Evolutionary conservation across 2,329 filamentous ascomycete species (phyloP).

Genomic region (Mycosphaerelloides madeirae): DNA sequence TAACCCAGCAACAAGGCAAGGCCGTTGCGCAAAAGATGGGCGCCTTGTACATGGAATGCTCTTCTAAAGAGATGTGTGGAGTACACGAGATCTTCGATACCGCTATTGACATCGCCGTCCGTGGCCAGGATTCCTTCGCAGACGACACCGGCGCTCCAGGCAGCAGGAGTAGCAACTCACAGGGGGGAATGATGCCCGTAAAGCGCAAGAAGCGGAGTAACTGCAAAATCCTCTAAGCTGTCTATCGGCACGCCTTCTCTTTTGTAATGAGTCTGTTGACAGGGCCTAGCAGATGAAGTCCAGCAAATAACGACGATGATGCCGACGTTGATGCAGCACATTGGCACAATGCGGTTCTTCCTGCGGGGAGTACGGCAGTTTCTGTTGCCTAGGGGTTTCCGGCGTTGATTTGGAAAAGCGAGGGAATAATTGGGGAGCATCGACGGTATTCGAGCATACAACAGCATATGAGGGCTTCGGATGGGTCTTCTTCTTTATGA

Average conservation of each 20-base stretch:
- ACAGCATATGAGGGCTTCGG: slow-evolving; percentile 1
- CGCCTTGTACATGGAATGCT: slow-evolving; percentile 95
- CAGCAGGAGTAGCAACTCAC: slow-evolving; percentile 35
- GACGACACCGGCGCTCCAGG: slow-evolving; percentile 41
- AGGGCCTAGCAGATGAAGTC: slow-evolving; percentile 2
- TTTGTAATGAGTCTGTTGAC: neutral
- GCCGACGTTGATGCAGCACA: slow-evolving; percentile 7
- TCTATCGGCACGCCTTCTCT: too few species aligned
- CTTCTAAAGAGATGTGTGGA: slow-evolving; percentile 92
- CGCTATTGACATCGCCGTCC: slow-evolving; percentile 84
- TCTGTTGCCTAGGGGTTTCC: slow-evolving; percentile 5
- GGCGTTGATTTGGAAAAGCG: slow-evolving; percentile 3
- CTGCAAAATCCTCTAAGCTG: slow-evolving; percentile 68
- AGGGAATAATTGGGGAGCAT: neutral
- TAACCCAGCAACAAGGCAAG: slow-evolving; percentile 84
- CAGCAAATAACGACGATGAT: slow-evolving; percentile 4
- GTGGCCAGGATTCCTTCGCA: slow-evolving; percentile 53
- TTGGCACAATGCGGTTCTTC: slow-evolving; percentile 13
- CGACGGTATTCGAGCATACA: slow-evolving; percentile 6
- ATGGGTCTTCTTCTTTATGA: neutral
- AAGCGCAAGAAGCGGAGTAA: slow-evolving; percentile 79
- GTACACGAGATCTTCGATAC: slow-evolving; percentile 95
- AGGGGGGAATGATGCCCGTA: slow-evolving; percentile 28
- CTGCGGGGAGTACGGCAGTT: slow-evolving; percentile 9
- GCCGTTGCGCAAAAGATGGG: slow-evolving; percentile 89